Conservation (phyloP, 2,329 filamentous ascomycete species). For the Beauveria pseudobassiana region DNA sequence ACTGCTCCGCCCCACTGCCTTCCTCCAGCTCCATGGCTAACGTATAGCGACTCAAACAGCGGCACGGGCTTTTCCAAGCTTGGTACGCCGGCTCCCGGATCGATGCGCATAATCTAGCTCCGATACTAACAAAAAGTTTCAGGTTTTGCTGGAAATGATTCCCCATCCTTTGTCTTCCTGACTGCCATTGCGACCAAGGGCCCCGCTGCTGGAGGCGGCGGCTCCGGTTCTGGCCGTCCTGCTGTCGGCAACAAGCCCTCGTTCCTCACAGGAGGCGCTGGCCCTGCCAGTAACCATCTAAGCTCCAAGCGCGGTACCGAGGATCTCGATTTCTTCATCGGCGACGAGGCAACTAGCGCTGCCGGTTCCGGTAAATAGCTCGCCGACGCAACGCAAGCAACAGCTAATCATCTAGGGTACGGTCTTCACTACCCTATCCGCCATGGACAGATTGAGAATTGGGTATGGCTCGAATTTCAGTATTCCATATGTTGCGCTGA, state of each 20-base stretch:
- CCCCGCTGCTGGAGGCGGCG: conserved; percentile 59
- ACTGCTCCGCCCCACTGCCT: conserved; percentile 22
- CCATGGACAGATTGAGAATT: conserved; percentile 98
- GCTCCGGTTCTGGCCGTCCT: conserved; percentile 79
- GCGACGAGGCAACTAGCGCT: conserved; percentile 86
- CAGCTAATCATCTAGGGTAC: conserved; percentile 57
- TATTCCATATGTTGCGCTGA: conserved; percentile 20
- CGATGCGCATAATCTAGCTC: not conserved
- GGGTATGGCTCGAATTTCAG: conserved; percentile 51
- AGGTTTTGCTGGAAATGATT: conserved; percentile 99
- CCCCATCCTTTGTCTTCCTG: conserved; percentile 97
- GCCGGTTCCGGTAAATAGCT: conserved; percentile 64
- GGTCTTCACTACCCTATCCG: conserved; percentile 95
- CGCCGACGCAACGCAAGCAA: not conserved
- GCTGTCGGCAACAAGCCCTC: conserved; percentile 91
- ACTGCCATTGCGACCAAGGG: conserved; percentile 97
- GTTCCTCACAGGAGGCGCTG: conserved; percentile 86
- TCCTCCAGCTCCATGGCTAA: conserved; percentile 20
- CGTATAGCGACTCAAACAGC: conserved; percentile 46
- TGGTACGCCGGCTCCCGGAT: conserved; percentile 49
- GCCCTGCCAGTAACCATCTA: conserved; percentile 65
- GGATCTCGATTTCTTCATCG: conserved; percentile 97
- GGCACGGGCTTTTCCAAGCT: conserved; percentile 99
- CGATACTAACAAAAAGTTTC: not conserved
- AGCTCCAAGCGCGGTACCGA: conserved; percentile 92